Base-by-base conservation (phyloP, 2,329 filamentous ascomycete genomes). In the Microdochium bolleyi region DNA sequence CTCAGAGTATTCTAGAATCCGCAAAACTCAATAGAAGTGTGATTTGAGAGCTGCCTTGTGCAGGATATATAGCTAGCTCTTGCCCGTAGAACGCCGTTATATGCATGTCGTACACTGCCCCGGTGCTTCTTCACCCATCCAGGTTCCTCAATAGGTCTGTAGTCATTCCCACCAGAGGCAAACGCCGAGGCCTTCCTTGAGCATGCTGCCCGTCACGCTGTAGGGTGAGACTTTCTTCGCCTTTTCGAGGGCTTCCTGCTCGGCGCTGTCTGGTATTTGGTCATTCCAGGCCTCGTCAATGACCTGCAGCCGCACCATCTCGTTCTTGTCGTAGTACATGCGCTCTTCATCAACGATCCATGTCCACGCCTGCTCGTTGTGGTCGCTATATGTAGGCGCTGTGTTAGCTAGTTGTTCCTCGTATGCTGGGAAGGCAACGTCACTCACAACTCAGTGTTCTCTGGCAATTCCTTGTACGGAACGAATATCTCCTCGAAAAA, bases 401-500 rank as follows among this genome's bases (percentile, higher is more conserved):
- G 48, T 69, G 59, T 53, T 24, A 38, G 32, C 53, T 54, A 16
- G 53, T 62, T 60, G 34, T 48, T 41, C 38, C 53, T 25, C 24
- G 21, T 24, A 50, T 51, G 19, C 37, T 22, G 38, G 19, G 60
- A 3, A 32, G 46, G 24, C 2, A 49, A n/a, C n/a, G n/a, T 30
- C 24, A 72, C 84, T 71, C 71, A 91, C 87, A 89, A 96, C 65
- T 82, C 79, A 24, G 85, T 83, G n/a, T 83, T 84, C 25, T 88
- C 82, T 38, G 91, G 88, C 3, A 95, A 77, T 57, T 89, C 83
- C 52, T 84, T 79, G 34, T 81, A 83, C 1, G 81, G 89, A 57
- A 97, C 83, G 54, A 89, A 86, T 30, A 99, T 90, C 57, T 97
- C 92, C 61, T 92, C 88, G 61, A 96, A 99, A 68, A 99, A 99